Percentiles rank a stretch among this genome's conserved stretches.
These are phyloP conservation scores for Echinochloa phyllopogon DNA, from an alignment of 176 grass and related monocot genomes.

Conservation along the genomic window DNA sequence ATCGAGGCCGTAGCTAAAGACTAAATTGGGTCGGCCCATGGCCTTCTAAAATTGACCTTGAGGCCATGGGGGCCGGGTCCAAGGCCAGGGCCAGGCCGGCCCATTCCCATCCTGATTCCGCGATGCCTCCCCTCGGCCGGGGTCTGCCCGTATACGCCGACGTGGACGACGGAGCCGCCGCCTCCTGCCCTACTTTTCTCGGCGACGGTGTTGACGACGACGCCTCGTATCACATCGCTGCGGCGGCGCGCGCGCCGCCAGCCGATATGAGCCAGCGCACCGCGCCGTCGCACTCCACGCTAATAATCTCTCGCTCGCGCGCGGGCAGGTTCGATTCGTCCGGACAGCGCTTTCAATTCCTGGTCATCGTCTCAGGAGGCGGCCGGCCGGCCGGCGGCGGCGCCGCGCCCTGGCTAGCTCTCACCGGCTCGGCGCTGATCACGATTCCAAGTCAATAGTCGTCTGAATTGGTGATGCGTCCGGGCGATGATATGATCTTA, in stretches of 20 bases:
- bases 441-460: background rate
- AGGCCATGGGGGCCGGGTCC: too few species aligned
- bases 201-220: background rate
- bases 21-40: too few species aligned
- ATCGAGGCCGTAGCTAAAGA: too few species aligned
- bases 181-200: background rate
- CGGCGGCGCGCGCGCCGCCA: background rate
- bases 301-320: background rate
- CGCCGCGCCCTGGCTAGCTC: too few species aligned
- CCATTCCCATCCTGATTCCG: too few species aligned
- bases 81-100: too few species aligned
- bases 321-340: too few species aligned
- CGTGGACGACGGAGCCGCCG: constrained; percentile 2
- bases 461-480: background rate
- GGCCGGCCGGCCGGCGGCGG: background rate
- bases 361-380: background rate
- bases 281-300: background rate
- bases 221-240: background rate
- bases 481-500: background rate
- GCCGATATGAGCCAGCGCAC: too few species aligned
- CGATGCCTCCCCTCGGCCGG: background rate
- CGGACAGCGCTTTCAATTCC: background rate
- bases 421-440: background rate
- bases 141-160: background rate
- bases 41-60: too few species aligned